phyloP scores from a whole-genome alignment of 2,329 filamentous ascomycete genomes.

The Alternaria sp. region DNA sequence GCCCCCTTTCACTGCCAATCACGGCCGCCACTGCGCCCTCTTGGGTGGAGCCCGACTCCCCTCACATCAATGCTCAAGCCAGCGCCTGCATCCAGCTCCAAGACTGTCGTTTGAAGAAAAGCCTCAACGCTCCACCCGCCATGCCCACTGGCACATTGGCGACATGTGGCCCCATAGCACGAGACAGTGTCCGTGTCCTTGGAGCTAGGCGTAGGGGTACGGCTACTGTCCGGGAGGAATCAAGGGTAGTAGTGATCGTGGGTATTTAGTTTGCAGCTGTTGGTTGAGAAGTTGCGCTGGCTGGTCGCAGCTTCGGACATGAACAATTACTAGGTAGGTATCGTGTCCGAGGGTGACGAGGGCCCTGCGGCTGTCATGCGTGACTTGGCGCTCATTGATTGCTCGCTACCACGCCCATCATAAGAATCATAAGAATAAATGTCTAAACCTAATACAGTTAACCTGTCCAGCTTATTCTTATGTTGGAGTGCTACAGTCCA shows the following conservation, averaged over 20 bases:
- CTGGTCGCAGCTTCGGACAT: conserved; percentile 3
- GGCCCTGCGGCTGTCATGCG: conserved; percentile 24
- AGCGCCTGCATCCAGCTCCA: conserved; percentile 24
- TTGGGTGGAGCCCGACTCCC: conserved; percentile 26
- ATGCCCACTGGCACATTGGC: conserved; percentile 20
- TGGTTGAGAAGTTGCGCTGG: conserved; percentile 8
- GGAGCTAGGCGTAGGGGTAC: neutral
- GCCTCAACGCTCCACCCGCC: conserved; percentile 31
- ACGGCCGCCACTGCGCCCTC: conserved; percentile 20
- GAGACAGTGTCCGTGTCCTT: conserved; percentile 5
- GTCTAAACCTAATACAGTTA: too few species aligned
- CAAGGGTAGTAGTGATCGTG: neutral
- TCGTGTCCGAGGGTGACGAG: conserved; percentile 15
- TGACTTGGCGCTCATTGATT: conserved; percentile 24
- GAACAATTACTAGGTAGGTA: conserved; percentile 1
- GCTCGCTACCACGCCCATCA: conserved; percentile 3
- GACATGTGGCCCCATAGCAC: conserved; percentile 24
- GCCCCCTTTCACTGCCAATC: conserved; percentile 26
- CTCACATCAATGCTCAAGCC: conserved; percentile 31
- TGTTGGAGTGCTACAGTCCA: neutral
- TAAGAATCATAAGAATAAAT: too few species aligned
- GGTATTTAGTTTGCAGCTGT: conserved; percentile 18
- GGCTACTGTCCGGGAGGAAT: too few species aligned
- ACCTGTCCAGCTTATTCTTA: too few species aligned
- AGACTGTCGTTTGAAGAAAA: conserved; percentile 36